These are phyloP conservation scores for Ceratocystis destructans DNA, from an alignment of 2,329 filamentous ascomycete genomes.

Conservation along the genomic window DNA sequence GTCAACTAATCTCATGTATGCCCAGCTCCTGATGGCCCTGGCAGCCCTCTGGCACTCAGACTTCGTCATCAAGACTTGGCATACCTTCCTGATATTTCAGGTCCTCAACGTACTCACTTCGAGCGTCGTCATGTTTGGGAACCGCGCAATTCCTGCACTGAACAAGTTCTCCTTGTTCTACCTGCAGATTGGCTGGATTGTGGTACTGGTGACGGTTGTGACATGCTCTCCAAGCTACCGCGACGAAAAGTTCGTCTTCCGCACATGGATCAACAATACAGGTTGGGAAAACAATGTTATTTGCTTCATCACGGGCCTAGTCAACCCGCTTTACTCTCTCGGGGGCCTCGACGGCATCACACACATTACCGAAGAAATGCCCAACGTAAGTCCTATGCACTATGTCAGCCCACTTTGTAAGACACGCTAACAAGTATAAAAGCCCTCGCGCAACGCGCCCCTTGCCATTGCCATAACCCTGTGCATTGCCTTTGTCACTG, in stretches of 20 bases:
- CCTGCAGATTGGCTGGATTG: slow-evolving; percentile 34
- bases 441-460: slow-evolving; percentile 29
- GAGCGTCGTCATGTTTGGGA: slow-evolving; percentile 35
- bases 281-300: slow-evolving; percentile 38
- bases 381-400: slow-evolving; percentile 28
- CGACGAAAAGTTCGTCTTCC: slow-evolving; percentile 36
- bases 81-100: slow-evolving; percentile 35
- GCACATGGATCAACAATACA: slow-evolving; percentile 39
- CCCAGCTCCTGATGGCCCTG: slow-evolving; percentile 31
- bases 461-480: slow-evolving; percentile 33
- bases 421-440: slow-evolving; percentile 4
- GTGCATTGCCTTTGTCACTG: slow-evolving; percentile 36
- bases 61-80: slow-evolving; percentile 32
- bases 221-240: slow-evolving; percentile 34
- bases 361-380: slow-evolving; percentile 39
- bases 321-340: slow-evolving; percentile 35
- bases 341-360: slow-evolving; percentile 36
- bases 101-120: slow-evolving; percentile 32
- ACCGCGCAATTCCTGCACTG: slow-evolving; percentile 30
- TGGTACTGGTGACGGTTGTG: slow-evolving; percentile 35
- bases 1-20: slow-evolving; percentile 33
- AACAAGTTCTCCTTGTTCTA: slow-evolving; percentile 35
- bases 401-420: too few species aligned
- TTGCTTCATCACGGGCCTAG: slow-evolving; percentile 37
- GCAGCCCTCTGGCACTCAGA: slow-evolving; percentile 29